Evolutionary conservation across 148 eudicot genomes (phyloP), one percentile per base, ranked within the genome.

Genomic region (Gaultheria prostrata): DNA sequence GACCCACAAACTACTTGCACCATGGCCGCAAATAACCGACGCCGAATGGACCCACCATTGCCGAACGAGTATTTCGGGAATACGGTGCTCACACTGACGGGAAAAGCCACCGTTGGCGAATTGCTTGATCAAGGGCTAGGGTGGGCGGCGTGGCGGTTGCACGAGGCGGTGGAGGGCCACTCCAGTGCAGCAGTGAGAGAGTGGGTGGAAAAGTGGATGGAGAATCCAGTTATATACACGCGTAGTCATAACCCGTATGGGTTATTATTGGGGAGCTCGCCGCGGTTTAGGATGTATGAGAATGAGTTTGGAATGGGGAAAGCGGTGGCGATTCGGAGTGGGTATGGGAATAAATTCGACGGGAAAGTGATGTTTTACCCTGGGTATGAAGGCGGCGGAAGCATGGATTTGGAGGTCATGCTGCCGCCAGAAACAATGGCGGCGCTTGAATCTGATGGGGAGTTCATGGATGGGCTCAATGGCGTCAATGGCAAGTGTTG

Each of bases 381-480:
- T 3, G 89, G 89, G 33, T 12, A 2, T 24, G 86, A 82, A 82
- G 82, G 82, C 12, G 86, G 76, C 7, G 82, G 71, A 15, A 84
- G 86, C 84, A 78, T 87, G 84, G 86, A 84, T 61, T 56, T 87
- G 56, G 88, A 87, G 83, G 46, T 87, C 21, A 84, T 82, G 76
- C 84, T 87, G 12, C 28, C 53, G 12, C 82, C 84, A 24, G 67
- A 87, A 6, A 39, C 13, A 0, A 87, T 84, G 88, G 10, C 30
- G 0, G 78, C 61, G 32, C 24, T 87, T 17, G 88, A 84, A 70
- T 76, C 57, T 46, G 84, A 87, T 0, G n/a, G 9, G 45, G 86
- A 84, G 79, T 84, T 84, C 45, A 12, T 72, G 83, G 80, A 53
- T 21, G 71, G 50, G 21, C 13, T 74, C 78, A 18, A 21, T 74